These are phyloP conservation scores for Stagonosporopsis tanaceti DNA, from an alignment of 2,329 filamentous ascomycete genomes.

Conservation along the genomic window DNA sequence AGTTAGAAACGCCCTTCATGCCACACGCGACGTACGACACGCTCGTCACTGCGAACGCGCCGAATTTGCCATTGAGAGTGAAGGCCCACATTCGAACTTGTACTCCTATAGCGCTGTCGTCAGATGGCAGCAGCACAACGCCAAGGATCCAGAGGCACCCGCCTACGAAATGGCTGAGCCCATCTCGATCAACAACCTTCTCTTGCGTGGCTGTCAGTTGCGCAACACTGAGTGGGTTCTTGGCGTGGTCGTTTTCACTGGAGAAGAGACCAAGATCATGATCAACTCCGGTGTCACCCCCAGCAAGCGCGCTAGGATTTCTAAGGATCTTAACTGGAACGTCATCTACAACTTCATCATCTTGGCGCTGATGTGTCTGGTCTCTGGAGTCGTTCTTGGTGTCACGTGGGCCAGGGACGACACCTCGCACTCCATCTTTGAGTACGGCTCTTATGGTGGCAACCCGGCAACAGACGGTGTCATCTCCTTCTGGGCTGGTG, in stretches of 20 bases:
- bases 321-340: constrained; percentile 94
- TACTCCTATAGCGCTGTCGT: constrained; percentile 94
- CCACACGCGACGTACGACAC: constrained; percentile 82
- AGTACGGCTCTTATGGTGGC: constrained; percentile 80
- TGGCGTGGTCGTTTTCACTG: constrained; percentile 92
- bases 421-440: constrained; percentile 81
- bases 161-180: constrained; percentile 86
- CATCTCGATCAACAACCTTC: constrained; percentile 91
- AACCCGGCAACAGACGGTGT: constrained; percentile 83
- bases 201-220: constrained; percentile 90
- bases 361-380: constrained; percentile 86
- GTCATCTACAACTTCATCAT: constrained; percentile 96
- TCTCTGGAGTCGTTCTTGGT: constrained; percentile 85
- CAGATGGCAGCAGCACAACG: constrained; percentile 80
- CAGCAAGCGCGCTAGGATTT: constrained; percentile 89
- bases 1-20: constrained; percentile 88
- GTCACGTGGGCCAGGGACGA: constrained; percentile 78
- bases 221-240: constrained; percentile 97
- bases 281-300: constrained; percentile 96
- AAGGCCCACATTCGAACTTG: constrained; percentile 88
- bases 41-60: constrained; percentile 91
- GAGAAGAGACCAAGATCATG: constrained; percentile 98
- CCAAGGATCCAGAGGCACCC: constrained; percentile 67
- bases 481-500: constrained; percentile 93
- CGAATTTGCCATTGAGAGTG: constrained; percentile 88